Evolutionary conservation across 192 early-diverging fungal genomes (phyloP), one percentile per base, ranked within the genome.

Genomic region (Entophlyctis luteolus): DNA sequence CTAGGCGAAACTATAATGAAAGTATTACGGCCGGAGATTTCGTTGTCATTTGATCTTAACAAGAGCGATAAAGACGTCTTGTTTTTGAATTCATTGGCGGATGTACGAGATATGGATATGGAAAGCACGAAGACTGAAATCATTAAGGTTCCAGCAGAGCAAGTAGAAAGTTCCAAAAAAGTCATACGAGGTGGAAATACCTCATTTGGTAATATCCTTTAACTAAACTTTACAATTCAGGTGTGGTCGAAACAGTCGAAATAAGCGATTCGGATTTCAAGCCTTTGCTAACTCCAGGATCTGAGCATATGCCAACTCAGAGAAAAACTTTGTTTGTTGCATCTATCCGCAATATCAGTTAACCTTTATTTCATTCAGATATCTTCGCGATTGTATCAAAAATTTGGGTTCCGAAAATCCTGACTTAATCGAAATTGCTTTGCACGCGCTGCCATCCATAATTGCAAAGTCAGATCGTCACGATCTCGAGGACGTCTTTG

Each of bases 351-450:
- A 33, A 12, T 56, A 6, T 34, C 32, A 16, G 16, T 23, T 52
- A 27, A 57, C 2, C 1, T 20, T 2, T 1, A 1, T 34, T 34
- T 1, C 23, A 0, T 0, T 34, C 29, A 66, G 63, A 22, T 66
- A 66, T 55, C 33, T 66, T 4, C 63, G 52, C 18, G 63, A 66
- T 29, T 66, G 63, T 39, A 1, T 55, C 4, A 4, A 16, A 34
- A 66, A 66, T 25, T 23, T 66, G 0, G 31, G 63, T 33, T 23
- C 25, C 32, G 63, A 66, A 29, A 37, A 66, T 25, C 63, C 63
- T 1, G 63, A 66, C 2, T 22, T 66, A 25, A 16, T 8, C 8
- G 63, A 66, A 2, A 23, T n/a, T 6, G 20, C 63, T n/a, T 35
- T 66, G 0, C 48, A 66, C 2, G 10, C 52, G 10, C 25, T 66